phyloP scores from a whole-genome alignment of 2,329 filamentous ascomycete species.

The Trichophyton schoenleinii region DNA sequence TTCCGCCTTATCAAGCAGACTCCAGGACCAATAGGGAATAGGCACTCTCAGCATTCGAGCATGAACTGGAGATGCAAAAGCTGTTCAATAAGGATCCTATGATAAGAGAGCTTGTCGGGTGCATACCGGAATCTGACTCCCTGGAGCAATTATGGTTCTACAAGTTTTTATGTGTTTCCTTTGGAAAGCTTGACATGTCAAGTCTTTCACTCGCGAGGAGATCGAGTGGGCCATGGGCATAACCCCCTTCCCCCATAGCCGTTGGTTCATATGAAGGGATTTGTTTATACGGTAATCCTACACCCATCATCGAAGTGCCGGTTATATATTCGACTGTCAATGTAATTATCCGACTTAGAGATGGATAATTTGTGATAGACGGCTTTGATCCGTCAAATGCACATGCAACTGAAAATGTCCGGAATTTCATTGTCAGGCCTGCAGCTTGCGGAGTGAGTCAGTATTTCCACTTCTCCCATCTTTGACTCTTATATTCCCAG shows the following conservation, averaged over 20 bases:
- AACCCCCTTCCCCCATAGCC: no score
- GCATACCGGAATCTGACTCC: constrained; percentile 7
- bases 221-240: no score
- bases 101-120: constrained; percentile 8
- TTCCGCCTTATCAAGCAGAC: constrained; percentile 9
- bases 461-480: constrained; percentile 2
- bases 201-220: no score
- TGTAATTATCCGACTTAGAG: constrained; percentile 7
- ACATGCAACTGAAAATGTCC: constrained; percentile 9
- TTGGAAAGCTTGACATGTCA: constrained; percentile 12
- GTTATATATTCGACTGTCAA: constrained; percentile 4
- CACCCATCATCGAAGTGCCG: neutral
- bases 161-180: neutral
- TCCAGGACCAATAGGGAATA: neutral
- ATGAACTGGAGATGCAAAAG: constrained; percentile 14
- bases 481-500: neutral
- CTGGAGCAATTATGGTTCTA: constrained; percentile 14
- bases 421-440: constrained; percentile 13
- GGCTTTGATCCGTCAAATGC: constrained; percentile 4
- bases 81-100: constrained; percentile 11
- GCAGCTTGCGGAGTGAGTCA: constrained; percentile 13
- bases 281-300: constrained; percentile 12
- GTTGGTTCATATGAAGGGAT: constrained; percentile 12
- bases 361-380: no score
- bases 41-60: constrained; percentile 10